Evolutionary conservation across 2,329 filamentous ascomycete species (phyloP).

Genomic region (Botryotinia convoluta): DNA sequence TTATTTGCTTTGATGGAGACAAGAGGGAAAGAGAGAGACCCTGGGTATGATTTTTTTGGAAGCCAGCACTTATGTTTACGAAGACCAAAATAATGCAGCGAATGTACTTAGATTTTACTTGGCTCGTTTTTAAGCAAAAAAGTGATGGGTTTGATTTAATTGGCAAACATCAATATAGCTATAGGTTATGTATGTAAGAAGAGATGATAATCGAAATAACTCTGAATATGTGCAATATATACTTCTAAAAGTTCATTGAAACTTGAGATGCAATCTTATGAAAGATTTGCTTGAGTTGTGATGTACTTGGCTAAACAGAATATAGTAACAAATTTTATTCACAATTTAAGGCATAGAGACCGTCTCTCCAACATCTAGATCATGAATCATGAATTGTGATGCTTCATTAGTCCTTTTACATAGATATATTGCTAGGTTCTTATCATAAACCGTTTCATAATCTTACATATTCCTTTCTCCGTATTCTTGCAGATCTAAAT

Average conservation of each 20-base stretch:
- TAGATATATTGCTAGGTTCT: neutral
- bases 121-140: constrained; percentile 15
- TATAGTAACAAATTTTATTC: neutral
- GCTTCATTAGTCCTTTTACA: neutral
- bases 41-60: constrained; percentile 11
- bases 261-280: neutral
- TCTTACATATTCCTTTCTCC: neutral
- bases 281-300: neutral
- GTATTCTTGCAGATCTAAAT: neutral
- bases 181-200: constrained; percentile 16
- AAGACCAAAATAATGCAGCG: constrained; percentile 22
- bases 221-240: neutral
- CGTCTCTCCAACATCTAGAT: neutral
- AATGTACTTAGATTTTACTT: constrained; percentile 19
- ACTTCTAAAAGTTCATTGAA: too few species aligned
- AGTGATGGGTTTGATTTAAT: constrained; percentile 20
- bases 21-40: neutral
- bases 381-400: neutral
- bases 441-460: neutral
- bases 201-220: constrained; percentile 3
- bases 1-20: neutral
- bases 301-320: neutral
- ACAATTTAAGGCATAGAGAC: neutral
- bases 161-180: constrained; percentile 10
- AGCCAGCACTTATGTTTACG: constrained; percentile 16